phyloP scores from a whole-genome alignment of 345 rosid species.

The Atalantia buxifolia region DNA sequence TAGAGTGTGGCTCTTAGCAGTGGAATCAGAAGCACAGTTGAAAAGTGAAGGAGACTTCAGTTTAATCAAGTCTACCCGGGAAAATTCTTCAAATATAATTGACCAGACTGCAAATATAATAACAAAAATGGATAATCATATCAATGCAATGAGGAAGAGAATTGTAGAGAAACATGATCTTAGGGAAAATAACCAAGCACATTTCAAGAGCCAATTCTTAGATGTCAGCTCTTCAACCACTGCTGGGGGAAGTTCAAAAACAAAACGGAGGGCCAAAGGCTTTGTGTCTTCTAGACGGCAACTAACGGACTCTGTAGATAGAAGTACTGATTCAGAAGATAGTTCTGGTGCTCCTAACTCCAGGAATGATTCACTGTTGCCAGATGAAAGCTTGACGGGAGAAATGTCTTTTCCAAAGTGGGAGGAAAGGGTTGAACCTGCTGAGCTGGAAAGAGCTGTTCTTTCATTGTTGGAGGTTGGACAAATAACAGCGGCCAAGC shows the following conservation, averaged over 20 bases:
- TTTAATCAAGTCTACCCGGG: slow-evolving; percentile 39
- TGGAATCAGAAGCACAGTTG: slow-evolving; percentile 89
- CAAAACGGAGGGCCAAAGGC: slow-evolving; percentile 83
- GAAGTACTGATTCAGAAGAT: slow-evolving; percentile 59
- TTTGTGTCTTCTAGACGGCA: slow-evolving; percentile 55
- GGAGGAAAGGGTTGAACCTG: slow-evolving; percentile 89
- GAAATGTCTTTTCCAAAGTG: slow-evolving; percentile 85
- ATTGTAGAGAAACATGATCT: slow-evolving; percentile 59
- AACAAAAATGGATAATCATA: slow-evolving; percentile 91
- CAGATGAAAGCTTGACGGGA: slow-evolving; percentile 59
- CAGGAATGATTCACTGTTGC: slow-evolving; percentile 56
- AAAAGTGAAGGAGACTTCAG: slow-evolving; percentile 61
- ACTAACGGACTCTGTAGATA: slow-evolving; percentile 54
- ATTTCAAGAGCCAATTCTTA: slow-evolving; percentile 51
- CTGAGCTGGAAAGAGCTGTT: slow-evolving; percentile 91
- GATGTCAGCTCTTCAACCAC: slow-evolving; percentile 45
- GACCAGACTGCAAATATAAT: slow-evolving; percentile 82
- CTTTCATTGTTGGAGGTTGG: slow-evolving; percentile 92
- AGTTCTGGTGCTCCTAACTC: slow-evolving; percentile 30
- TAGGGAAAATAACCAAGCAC: slow-evolving; percentile 44
- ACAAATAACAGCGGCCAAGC: slow-evolving; percentile 92
- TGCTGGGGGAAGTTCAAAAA: slow-evolving; percentile 48
- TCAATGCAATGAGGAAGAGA: slow-evolving; percentile 57
- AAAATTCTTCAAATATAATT: slow-evolving; percentile 60
- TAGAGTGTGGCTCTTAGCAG: slow-evolving; percentile 95